phyloP scores from a whole-genome alignment of 345 rosid genomes.

The Eucalyptus paniculata region DNA sequence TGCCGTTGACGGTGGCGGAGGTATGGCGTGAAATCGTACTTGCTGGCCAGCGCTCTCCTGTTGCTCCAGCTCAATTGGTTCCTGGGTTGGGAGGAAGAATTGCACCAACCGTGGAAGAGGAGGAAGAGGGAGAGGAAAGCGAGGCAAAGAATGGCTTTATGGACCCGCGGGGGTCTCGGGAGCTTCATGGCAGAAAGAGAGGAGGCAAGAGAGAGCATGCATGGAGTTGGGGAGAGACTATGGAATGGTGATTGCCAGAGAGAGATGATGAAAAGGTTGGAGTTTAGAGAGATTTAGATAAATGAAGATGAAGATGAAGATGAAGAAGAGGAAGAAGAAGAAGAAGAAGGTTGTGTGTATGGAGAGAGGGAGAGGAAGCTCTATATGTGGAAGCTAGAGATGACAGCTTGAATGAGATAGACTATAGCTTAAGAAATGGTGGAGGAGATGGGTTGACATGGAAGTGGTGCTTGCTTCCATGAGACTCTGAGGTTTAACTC shows the following conservation, averaged over 20 bases:
- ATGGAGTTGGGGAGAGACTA: background rate
- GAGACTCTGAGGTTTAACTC: background rate
- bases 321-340: background rate
- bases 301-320: background rate
- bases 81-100: background rate
- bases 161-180: background rate
- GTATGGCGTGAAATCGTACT: conserved; percentile 55
- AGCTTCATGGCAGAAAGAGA: background rate
- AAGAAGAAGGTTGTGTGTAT: background rate
- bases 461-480: conserved; percentile 18
- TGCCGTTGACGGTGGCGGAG: background rate
- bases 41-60: conserved; percentile 20
- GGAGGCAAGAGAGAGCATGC: background rate
- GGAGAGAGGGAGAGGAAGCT: background rate
- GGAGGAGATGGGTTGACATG: conserved; percentile 1
- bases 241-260: background rate
- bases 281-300: background rate
- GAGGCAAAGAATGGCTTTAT: background rate
- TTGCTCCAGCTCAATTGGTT: background rate
- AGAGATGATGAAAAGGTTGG: background rate
- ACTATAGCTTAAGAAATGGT: background rate
- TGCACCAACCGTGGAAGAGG: conserved; percentile 5
- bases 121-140: conserved; percentile 2
- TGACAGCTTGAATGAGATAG: conserved; percentile 7
- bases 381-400: background rate